These are phyloP conservation scores for Thecaphora thlaspeos DNA, from an alignment of 1,284 basidiomycete genomes.

Conservation along the genomic window DNA sequence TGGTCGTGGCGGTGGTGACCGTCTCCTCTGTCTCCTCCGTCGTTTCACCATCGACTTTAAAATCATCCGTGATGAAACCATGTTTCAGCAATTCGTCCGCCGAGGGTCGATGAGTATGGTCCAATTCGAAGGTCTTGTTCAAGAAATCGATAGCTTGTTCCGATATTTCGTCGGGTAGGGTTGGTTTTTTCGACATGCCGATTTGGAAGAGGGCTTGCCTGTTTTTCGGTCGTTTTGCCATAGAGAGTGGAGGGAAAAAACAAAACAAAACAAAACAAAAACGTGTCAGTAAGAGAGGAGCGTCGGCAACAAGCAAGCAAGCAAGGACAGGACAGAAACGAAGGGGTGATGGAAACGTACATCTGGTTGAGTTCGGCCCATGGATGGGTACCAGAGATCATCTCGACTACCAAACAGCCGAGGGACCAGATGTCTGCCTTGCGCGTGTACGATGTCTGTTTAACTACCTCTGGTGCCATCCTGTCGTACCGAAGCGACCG, in stretches of 20 bases:
- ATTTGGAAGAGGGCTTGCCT: constrained; percentile 54
- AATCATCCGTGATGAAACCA: constrained; percentile 42
- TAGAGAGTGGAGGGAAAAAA: no score
- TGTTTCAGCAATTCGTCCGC: constrained; percentile 50
- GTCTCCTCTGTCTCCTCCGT: neutral
- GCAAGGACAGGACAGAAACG: no score
- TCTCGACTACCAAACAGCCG: constrained; percentile 95
- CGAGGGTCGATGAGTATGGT: constrained; percentile 42
- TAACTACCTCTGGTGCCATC: constrained; percentile 78
- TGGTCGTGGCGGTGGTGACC: neutral
- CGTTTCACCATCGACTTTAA: neutral
- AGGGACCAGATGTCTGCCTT: constrained; percentile 99
- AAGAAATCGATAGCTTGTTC: constrained; percentile 46
- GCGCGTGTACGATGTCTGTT: constrained; percentile 86
- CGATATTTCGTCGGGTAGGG: constrained; percentile 51
- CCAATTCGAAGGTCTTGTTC: constrained; percentile 48
- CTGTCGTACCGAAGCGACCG: no score
- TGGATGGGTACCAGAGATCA: constrained; percentile 95
- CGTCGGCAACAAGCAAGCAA: neutral
- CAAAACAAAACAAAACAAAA: no score
- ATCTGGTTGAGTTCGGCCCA: constrained; percentile 98
- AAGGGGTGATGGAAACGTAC: constrained; percentile 52
- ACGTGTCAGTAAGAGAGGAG: no score
- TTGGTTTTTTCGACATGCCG: constrained; percentile 39
- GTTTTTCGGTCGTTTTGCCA: neutral